A percentile compares a stretch with the other conserved stretches of the same genome.
These are phyloP conservation scores for Larix kaempferi DNA, from an alignment of 75 land plant genomes.

Conservation along the genomic window DNA sequence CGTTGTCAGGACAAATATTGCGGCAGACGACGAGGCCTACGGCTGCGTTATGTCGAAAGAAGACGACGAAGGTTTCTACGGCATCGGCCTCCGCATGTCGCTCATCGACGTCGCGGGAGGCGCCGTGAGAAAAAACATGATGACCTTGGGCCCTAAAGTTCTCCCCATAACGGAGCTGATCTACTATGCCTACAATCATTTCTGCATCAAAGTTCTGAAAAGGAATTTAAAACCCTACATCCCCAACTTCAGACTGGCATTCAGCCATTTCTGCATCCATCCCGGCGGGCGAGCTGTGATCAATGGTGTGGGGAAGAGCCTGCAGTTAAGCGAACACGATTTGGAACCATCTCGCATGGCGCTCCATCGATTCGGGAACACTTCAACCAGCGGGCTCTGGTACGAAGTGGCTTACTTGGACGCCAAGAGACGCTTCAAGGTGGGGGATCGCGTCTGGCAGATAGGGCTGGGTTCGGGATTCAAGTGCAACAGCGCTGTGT, in stretches of 20 bases:
- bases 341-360: conserved; percentile 66
- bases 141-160: neutral
- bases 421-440: conserved; percentile 56
- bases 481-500: conserved; percentile 40
- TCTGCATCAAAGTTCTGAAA: conserved; percentile 6
- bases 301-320: conserved; percentile 31
- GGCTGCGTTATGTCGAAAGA: neutral
- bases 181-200: neutral
- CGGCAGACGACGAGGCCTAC: neutral
- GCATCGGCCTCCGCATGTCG: neutral
- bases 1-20: neutral
- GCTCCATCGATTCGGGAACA: conserved; percentile 59
- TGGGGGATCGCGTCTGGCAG: conserved; percentile 37
- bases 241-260: conserved; percentile 51
- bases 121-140: neutral
- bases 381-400: conserved; percentile 60
- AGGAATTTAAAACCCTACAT: conserved; percentile 12
- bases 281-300: conserved; percentile 54
- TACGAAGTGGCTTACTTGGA: conserved; percentile 62
- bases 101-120: neutral
- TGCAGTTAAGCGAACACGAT: conserved; percentile 31
- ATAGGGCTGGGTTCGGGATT: conserved; percentile 30
- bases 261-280: conserved; percentile 58
- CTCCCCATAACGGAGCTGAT: neutral
- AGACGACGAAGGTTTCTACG: neutral